Conservation (phyloP, 169 alveolate genomes). For the Babesia bigemina region DNA sequence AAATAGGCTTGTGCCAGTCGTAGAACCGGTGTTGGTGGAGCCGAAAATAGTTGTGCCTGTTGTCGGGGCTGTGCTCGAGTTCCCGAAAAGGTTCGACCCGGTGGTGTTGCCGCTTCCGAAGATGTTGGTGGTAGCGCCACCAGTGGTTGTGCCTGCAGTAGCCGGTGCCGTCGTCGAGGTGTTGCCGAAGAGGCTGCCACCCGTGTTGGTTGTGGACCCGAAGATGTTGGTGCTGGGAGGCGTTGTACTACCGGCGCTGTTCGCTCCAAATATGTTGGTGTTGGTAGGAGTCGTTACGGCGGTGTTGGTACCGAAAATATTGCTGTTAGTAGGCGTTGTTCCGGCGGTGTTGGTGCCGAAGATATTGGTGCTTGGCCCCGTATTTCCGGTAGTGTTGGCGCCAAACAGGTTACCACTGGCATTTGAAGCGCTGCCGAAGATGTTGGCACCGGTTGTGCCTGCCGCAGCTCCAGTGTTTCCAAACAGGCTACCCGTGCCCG, state of each 20-base stretch:
- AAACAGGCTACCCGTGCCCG: slow-evolving; percentile 24
- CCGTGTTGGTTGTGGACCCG: background rate
- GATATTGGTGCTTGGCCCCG: background rate
- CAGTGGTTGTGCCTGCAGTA: slow-evolving; percentile 9
- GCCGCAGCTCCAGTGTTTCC: slow-evolving; percentile 21
- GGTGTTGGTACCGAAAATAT: slow-evolving; percentile 4
- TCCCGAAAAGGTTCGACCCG: background rate
- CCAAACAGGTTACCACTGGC: slow-evolving; percentile 37
- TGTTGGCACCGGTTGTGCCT: slow-evolving; percentile 4
- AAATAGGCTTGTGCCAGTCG: background rate
- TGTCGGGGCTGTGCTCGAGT: slow-evolving; percentile 3
- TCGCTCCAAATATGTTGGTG: slow-evolving; percentile 11
- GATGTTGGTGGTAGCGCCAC: slow-evolving; percentile 6
- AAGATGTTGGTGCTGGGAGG: background rate
- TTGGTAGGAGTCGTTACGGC: background rate
- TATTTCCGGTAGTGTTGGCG: slow-evolving; percentile 34
- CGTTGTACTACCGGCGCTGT: background rate
- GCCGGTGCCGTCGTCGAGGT: slow-evolving; percentile 10
- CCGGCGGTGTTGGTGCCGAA: slow-evolving; percentile 6
- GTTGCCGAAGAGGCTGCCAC: slow-evolving; percentile 36
- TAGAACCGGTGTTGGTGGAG: background rate
- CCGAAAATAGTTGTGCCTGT: slow-evolving; percentile 17
- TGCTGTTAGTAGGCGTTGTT: slow-evolving; percentile 23
- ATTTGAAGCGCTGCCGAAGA: slow-evolving; percentile 28
- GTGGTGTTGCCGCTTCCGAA: background rate